These are phyloP conservation scores for Fusarium anguioides DNA, from an alignment of 2,329 filamentous ascomycete genomes.

Conservation along the genomic window DNA sequence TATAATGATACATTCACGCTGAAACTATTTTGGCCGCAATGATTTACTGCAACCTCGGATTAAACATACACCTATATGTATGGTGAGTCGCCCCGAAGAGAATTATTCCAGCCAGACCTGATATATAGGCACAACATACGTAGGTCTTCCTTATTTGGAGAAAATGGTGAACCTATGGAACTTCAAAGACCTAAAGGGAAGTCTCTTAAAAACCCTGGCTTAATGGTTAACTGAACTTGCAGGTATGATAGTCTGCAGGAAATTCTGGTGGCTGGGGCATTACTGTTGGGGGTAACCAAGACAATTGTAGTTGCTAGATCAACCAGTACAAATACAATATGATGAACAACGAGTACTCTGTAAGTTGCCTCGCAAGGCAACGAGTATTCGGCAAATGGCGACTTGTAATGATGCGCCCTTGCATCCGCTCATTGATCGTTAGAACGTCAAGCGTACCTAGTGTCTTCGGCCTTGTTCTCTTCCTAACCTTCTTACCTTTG, in stretches of 20 bases:
- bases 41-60: too few relatives aligned
- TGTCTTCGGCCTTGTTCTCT: not conserved
- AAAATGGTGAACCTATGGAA: too few relatives aligned
- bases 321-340: not conserved
- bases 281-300: not conserved
- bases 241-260: not conserved
- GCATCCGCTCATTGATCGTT: not conserved
- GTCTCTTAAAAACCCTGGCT: not conserved
- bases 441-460: not conserved
- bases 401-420: not conserved
- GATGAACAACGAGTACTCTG: not conserved
- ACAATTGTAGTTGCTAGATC: not conserved
- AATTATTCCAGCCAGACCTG: too few relatives aligned
- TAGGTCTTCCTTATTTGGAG: too few relatives aligned
- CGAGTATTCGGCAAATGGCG: too few relatives aligned
- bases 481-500: not conserved
- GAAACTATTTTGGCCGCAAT: too few relatives aligned
- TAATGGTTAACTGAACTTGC: not conserved
- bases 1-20: not conserved
- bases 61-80: too few relatives aligned
- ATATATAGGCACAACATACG: too few relatives aligned
- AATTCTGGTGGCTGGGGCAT: not conserved
- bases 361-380: not conserved
- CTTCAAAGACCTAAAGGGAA: too few relatives aligned
- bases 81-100: too few relatives aligned